Evolutionary conservation across 371 early-diverging fungal genomes (phyloP), one percentile per base, ranked within the genome.

Genomic region (Gilbertella persicaria): DNA sequence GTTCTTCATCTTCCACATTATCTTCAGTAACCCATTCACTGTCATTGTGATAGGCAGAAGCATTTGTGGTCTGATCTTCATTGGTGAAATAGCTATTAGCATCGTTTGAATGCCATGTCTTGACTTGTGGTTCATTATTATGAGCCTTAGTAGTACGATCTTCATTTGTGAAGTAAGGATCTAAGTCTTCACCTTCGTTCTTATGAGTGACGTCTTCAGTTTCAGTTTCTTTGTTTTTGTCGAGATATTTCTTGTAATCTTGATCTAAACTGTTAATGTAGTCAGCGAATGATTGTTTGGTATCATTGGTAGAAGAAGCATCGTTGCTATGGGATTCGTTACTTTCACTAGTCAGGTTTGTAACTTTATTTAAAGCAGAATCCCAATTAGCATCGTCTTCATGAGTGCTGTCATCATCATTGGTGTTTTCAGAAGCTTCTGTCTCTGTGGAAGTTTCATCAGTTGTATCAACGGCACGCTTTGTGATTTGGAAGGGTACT

Each of bases 151-250:
- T 42, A 16, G 41, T 35, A 19, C 17, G 46, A 51, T 64, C 64
- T 25, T 56, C 45, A 16, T 60, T 52, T 1, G 65, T 59, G 33
- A 53, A 55, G 23, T 33, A 60, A 23, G 43, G 29, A 12, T 38
- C 44, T 3, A 7, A 19, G n/a, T 43, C 40, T 17, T 42, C 38
- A 17, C 49, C 66, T 26, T 66, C 67, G 26, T 72, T 69, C 42
- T 72, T 67, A 44, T 75, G 71, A 5, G 63, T 75, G 2, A 70
- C 67, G 6, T 25, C 52, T 44, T 63, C 61, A 9, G 45, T 58
- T 46, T 64, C 66, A 20, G 62, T 53, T 37, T 66, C 60, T 30
- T 66, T 60, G 44, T 68, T 74, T 14, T 66, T 66, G 1, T 58
- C 43, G 39, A 67, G 55, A n/a, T 67, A 55, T n/a, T 53, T 39